Conservation (phyloP, 1,284 basidiomycete genomes). For the Cryptococcus sp. region DNA sequence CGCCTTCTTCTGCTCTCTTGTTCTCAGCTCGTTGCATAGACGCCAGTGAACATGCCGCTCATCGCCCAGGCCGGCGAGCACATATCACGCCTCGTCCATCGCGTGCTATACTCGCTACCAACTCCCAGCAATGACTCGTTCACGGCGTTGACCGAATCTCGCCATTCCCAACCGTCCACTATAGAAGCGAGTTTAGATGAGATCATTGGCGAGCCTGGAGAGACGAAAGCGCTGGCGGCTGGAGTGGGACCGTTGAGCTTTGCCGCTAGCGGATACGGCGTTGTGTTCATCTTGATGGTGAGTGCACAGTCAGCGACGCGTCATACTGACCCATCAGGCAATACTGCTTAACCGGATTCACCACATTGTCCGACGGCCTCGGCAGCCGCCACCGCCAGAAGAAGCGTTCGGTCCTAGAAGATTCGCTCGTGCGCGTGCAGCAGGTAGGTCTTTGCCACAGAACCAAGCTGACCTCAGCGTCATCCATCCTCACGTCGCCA, state of each 20-base stretch:
- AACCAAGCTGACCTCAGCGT: constrained; percentile 3
- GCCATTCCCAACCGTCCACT: background rate
- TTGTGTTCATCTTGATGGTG: constrained; percentile 48
- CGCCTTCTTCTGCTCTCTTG: background rate
- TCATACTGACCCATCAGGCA: constrained; percentile 28
- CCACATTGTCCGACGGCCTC: constrained; percentile 47
- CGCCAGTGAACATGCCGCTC: constrained; percentile 28
- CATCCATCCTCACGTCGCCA: constrained; percentile 31
- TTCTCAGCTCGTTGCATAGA: constrained; percentile 1
- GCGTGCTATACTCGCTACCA: constrained; percentile 44
- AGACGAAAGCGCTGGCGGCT: constrained; percentile 35
- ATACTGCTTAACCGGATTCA: constrained; percentile 51
- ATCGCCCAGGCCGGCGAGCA: constrained; percentile 30
- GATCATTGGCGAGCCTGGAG: constrained; percentile 36
- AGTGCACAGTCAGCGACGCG: constrained; percentile 10
- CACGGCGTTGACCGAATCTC: background rate
- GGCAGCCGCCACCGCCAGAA: constrained; percentile 31
- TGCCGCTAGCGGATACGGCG: constrained; percentile 45
- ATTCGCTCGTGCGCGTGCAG: constrained; percentile 5
- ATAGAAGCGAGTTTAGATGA: constrained; percentile 11
- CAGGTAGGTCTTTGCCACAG: background rate
- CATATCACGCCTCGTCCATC: constrained; percentile 39
- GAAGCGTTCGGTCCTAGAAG: constrained; percentile 27
- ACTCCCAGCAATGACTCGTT: constrained; percentile 20
- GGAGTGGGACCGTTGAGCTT: constrained; percentile 44